These are phyloP conservation scores for Bretschneidera sinensis DNA, from an alignment of 345 rosid genomes.

Conservation along the genomic window DNA sequence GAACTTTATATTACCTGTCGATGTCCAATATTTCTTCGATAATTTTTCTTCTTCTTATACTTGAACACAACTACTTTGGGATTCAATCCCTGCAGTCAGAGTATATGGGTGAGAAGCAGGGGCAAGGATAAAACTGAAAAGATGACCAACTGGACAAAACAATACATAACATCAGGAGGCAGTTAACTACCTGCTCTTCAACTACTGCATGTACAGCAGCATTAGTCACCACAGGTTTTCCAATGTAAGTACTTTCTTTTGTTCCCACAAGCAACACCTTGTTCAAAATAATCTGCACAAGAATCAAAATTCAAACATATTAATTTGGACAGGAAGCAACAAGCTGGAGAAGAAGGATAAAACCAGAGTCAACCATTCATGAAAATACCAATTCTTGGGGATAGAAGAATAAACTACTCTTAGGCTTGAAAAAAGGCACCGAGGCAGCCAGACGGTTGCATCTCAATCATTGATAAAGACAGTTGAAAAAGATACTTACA, in stretches of 20 bases:
- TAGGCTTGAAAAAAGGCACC: too few relatives aligned
- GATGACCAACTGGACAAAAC: constrained; percentile 1
- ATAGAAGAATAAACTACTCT: background rate
- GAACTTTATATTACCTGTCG: constrained; percentile 59
- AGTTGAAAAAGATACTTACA: too few relatives aligned
- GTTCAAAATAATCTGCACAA: constrained; percentile 62
- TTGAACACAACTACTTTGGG: constrained; percentile 83
- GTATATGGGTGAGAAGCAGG: constrained; percentile 1
- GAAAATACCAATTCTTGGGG: background rate
- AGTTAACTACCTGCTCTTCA: constrained; percentile 67
- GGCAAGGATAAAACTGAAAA: background rate
- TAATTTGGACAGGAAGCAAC: background rate
- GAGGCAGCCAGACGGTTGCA: too few relatives aligned
- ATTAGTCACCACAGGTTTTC: constrained; percentile 87
- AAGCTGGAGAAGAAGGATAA: too few relatives aligned
- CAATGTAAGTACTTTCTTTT: constrained; percentile 71
- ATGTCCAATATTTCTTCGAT: constrained; percentile 94
- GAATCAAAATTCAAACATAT: constrained; percentile 12
- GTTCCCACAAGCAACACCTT: constrained; percentile 98
- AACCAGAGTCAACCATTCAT: background rate
- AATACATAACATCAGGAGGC: background rate
- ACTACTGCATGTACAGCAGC: constrained; percentile 95
- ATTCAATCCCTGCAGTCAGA: constrained; percentile 61
- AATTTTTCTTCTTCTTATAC: constrained; percentile 91
- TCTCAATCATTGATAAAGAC: too few relatives aligned